Evolutionary conservation across 306 rosid genomes (phyloP).

Genomic region (Astragalus glycyphyllos): DNA sequence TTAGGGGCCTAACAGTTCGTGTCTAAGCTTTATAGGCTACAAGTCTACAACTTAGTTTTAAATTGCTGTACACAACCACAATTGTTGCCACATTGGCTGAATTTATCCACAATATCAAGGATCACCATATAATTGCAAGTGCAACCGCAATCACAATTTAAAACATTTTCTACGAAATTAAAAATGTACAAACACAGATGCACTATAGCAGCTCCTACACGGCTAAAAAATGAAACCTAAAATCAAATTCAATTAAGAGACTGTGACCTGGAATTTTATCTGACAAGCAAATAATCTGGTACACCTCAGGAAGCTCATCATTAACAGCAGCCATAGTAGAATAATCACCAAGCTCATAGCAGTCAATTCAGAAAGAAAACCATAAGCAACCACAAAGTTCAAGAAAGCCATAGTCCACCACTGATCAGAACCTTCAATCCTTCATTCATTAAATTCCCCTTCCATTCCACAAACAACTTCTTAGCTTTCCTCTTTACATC

Average conservation of each 20-base stretch:
- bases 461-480: conserved; percentile 64
- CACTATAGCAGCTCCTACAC: not conserved
- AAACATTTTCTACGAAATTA: not conserved
- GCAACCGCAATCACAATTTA: no score
- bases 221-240: not conserved
- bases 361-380: conserved; percentile 52
- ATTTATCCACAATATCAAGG: no score
- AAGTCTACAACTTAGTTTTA: not conserved
- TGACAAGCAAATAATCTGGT: conserved; percentile 52
- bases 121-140: no score
- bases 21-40: not conserved
- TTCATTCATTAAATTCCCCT: conserved; percentile 42
- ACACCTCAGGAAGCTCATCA: conserved; percentile 58
- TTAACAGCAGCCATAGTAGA: conserved; percentile 52
- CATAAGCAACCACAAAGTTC: conserved; percentile 68
- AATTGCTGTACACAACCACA: no score
- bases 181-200: not conserved
- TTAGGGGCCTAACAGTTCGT: no score
- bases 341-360: conserved; percentile 58
- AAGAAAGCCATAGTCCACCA: conserved; percentile 64
- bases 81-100: no score
- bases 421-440: conserved; percentile 45
- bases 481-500: conserved; percentile 54
- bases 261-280: conserved; percentile 53
- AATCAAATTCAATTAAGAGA: not conserved